Conservation (phyloP, 1,284 basidiomycete genomes). For the Boletus albobrunnescens region DNA sequence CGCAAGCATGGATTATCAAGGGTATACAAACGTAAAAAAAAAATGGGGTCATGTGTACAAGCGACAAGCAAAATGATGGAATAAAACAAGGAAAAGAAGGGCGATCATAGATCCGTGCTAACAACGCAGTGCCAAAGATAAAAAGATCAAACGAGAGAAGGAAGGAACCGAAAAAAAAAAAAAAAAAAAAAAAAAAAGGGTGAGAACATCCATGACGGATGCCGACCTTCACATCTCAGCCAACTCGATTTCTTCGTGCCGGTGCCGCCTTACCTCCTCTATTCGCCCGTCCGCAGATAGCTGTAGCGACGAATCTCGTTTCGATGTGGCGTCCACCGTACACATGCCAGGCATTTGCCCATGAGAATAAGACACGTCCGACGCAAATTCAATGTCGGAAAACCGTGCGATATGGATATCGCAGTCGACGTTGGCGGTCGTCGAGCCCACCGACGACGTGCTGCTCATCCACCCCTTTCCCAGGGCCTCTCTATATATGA, state of each 20-base stretch:
- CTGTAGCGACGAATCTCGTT: conserved; percentile 6
- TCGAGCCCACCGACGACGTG: conserved; percentile 4
- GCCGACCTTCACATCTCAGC: conserved; percentile 68
- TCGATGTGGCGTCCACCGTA: conserved; percentile 8
- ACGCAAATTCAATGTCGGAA: conserved; percentile 28
- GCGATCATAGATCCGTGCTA: background rate
- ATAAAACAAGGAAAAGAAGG: no score
- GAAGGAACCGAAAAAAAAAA: background rate
- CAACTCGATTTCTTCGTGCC: conserved; percentile 59
- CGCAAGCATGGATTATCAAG: background rate
- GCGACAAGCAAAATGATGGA: background rate
- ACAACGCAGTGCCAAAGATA: background rate
- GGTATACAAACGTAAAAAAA: background rate
- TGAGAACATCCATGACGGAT: background rate
- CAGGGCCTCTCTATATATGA: conserved; percentile 28
- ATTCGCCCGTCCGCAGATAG: background rate
- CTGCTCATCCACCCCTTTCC: conserved; percentile 31
- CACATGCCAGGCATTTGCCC: background rate
- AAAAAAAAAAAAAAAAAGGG: background rate
- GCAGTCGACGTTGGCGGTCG: conserved; percentile 1
- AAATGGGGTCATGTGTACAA: background rate
- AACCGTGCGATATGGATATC: conserved; percentile 19
- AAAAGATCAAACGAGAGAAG: background rate
- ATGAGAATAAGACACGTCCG: conserved; percentile 12
- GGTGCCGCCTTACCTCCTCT: conserved; percentile 2